Evolutionary conservation across 164 flowering plant genomes (phyloP).

Genomic region (Litsea cubeba): DNA sequence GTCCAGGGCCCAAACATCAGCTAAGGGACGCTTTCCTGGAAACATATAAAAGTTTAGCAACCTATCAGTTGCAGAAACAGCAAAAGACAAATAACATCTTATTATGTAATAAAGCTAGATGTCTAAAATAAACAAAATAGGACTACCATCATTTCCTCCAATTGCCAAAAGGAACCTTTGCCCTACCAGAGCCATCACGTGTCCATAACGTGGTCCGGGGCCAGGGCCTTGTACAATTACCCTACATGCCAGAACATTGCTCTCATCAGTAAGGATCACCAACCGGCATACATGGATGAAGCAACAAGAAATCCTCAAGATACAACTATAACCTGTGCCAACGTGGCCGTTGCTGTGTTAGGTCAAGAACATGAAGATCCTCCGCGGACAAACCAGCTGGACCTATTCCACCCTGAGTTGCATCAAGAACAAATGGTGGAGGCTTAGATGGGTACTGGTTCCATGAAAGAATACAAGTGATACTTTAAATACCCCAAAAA

Average conservation of each 20-base stretch:
- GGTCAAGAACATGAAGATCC: conserved; percentile 99
- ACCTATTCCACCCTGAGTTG: conserved; percentile 92
- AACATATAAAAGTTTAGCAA: conserved; percentile 6
- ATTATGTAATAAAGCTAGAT: no score
- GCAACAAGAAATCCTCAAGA: background rate
- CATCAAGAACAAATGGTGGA: conserved; percentile 8
- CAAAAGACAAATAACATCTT: background rate
- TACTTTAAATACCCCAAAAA: conserved; percentile 1
- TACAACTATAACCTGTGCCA: conserved; percentile 77
- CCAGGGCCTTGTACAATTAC: conserved; percentile 99
- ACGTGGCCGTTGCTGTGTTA: conserved; percentile 91
- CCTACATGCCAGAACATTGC: conserved; percentile 34
- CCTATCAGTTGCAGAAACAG: background rate
- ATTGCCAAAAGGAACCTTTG: conserved; percentile 97
- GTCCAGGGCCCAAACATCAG: conserved; percentile 99
- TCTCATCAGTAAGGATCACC: background rate
- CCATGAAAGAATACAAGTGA: background rate
- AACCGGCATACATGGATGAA: background rate
- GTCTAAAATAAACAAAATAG: background rate
- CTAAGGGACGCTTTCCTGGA: conserved; percentile 89
- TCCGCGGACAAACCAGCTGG: conserved; percentile 99
- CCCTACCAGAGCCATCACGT: conserved; percentile 99
- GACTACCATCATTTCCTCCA: conserved; percentile 96
- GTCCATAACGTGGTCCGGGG: conserved; percentile 99
- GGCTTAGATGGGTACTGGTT: conserved; percentile 6